A percentile compares a stretch with the other conserved stretches of the same genome.
phyloP scores from a whole-genome alignment of 495 filamentous ascomycete species.

The Annulohypoxylon bovei region DNA sequence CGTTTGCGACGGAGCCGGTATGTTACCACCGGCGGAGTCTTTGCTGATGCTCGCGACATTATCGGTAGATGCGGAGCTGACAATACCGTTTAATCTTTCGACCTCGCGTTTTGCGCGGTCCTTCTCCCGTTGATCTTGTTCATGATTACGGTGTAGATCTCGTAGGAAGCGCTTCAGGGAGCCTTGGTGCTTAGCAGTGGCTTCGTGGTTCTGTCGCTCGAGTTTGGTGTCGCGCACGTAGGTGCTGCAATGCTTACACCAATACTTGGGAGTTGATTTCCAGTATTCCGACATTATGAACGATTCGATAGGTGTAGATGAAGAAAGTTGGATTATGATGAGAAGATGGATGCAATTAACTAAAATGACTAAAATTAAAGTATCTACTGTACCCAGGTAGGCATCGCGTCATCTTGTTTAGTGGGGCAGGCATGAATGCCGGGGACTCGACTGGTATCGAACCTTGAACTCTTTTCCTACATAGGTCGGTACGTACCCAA shows the following conservation, averaged over 20 bases:
- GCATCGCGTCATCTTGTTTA: background rate
- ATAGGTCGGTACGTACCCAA: background rate
- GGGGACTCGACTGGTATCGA: too few species aligned
- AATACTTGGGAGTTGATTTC: constrained; percentile 97
- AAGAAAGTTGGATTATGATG: too few species aligned
- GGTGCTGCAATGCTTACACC: constrained; percentile 96
- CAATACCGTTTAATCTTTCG: constrained; percentile 81
- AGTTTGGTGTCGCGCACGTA: constrained; percentile 93
- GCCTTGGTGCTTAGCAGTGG: constrained; percentile 86
- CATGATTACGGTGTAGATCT: constrained; percentile 83
- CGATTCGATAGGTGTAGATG: background rate
- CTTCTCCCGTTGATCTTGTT: constrained; percentile 78
- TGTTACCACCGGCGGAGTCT: background rate
- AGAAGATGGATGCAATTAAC: too few species aligned
- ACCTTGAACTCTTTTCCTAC: too few species aligned
- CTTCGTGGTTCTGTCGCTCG: constrained; percentile 89
- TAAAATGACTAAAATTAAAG: background rate
- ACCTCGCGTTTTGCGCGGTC: constrained; percentile 87
- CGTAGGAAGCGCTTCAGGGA: constrained; percentile 89
- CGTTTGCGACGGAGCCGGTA: constrained; percentile 29
- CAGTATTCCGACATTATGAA: constrained; percentile 91
- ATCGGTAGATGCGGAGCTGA: constrained; percentile 55
- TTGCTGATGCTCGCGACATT: constrained; percentile 25
- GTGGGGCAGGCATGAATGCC: too few species aligned
- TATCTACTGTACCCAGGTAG: background rate